Evolutionary conservation across 2,329 filamentous ascomycete species (phyloP), one percentile per base, ranked within the genome.

Genomic region (Phaeoacremonium minimum): DNA sequence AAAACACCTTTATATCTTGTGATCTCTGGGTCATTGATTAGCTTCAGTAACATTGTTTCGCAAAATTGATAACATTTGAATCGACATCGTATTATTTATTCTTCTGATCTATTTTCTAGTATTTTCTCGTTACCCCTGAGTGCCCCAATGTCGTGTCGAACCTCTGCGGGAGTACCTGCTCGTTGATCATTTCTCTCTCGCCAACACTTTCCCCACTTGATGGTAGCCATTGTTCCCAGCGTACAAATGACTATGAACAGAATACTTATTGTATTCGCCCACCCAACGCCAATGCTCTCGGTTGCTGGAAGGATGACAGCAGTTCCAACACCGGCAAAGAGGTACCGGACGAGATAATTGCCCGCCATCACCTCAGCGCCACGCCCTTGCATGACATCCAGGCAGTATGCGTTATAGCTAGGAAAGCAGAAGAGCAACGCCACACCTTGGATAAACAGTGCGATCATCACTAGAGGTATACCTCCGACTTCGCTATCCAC

Each of bases 321-420:
- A 4, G 80, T 84, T 0, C 77, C 85, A 6, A 77, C 61, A 6
- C 84, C 85, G 2, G 80, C 86, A 47, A 89, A 85, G 5, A 87
- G 52, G 56, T 91, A 93, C 5, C 87, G 71, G 34, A 86, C 69
- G 51, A 88, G 79, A 56, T 89, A 93, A 55, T 91, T 93, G 0
- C 85, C 84, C 1, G 85, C 85, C 26, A 87, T 77, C 4, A 90
- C 84, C 52, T 91, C 86, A 3, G 82, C 77, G 30, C 77, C 78
- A 18, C 75, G 67, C 2, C 69, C 70, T 45, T 83, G 83, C 79
- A 89, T 87, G 11, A 91, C 85, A 56, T 93, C 86, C 20, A 91
- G 61, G 52, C 85, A 90, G 58, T 91, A 86, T 2, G 80, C 83
- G 51, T 85, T 85, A 39, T 86, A 51, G 42, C 71, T 77, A 1